Base-by-base conservation (phyloP, 805 yeast genomes). In the Wickerhamomyces mucosus region DNA sequence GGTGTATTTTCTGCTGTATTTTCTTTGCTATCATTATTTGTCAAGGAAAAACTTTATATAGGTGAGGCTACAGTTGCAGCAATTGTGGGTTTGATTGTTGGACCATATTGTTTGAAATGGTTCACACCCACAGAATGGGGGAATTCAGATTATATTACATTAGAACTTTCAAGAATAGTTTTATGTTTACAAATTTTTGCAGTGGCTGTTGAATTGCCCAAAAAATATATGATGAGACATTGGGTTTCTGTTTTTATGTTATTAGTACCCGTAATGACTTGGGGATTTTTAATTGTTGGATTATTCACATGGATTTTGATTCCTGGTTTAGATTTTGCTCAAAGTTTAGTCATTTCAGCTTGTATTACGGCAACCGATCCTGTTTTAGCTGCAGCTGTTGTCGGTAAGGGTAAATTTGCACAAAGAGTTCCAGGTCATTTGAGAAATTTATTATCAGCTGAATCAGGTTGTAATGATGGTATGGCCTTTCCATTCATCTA, bases 361-460 rank as follows among this genome's bases (percentile, higher is more conserved):
- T 85, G 95, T 53, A 76, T 86, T 28, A 88, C 96, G 0, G 96
- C 96, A 3, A 88, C 96, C 0, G 96, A 86, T 58, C 96, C 96
- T 6, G 92, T 86, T 26, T 65, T 86, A 48, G 95, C 96, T 3
- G 92, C 95, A 13, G 95, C 96, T 3, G 95, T 86, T 23, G 95
- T 86, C 9, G 95, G 95, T 54, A 86, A 82, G 46, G 95, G 95
- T 42, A 82, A 83, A 51, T 86, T 86, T 53, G 95, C 95, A 11
- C 73, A 72, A 48, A 70, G 95, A 34, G 94, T 86, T 13, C 94
- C 95, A 2, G 95, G 94, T n/a, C 96, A 86, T 56, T 65, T 86
- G 58, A 67, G 94, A 44, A 81, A 85, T 48, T 57, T 86, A 28
- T 61, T 88, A 17, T 72, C 88, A 19, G 94, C 95, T 0, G 94